Percentiles rank a stretch among this genome's conserved stretches.
phyloP scores from a whole-genome alignment of 169 alveolate genomes.

The Plasmodium yoelii region DNA sequence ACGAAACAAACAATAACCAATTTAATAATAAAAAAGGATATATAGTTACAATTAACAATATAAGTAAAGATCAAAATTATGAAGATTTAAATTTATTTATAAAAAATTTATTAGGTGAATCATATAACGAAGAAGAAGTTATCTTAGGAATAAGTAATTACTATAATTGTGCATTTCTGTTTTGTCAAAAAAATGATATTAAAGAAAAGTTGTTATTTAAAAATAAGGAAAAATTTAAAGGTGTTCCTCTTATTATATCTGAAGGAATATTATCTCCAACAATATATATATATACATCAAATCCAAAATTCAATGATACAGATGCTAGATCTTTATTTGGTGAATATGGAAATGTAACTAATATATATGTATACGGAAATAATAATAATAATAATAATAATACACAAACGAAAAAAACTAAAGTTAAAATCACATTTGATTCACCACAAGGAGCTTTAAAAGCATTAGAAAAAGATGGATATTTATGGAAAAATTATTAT shows the following conservation, averaged over 20 bases:
- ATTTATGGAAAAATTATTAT: slow-evolving; percentile 9
- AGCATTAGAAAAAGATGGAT: slow-evolving; percentile 49
- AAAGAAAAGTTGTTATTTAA: slow-evolving; percentile 13
- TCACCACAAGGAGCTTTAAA: slow-evolving; percentile 16
- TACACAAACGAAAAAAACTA: not conserved
- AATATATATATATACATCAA: not conserved
- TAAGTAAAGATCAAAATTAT: slow-evolving; percentile 23
- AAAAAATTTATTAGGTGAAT: slow-evolving; percentile 10
- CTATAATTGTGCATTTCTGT: slow-evolving; percentile 34
- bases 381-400: not conserved
- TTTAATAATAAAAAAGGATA: not conserved
- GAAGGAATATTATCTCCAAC: not conserved
- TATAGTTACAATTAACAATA: slow-evolving; percentile 23
- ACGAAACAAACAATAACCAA: not conserved
- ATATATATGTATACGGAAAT: not conserved
- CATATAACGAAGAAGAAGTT: slow-evolving; percentile 14
- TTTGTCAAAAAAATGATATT: slow-evolving; percentile 9
- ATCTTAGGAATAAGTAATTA: not conserved
- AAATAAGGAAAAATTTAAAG: slow-evolving; percentile 26
- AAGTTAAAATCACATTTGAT: slow-evolving; percentile 18
- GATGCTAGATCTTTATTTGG: slow-evolving; percentile 11
- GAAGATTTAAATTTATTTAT: slow-evolving; percentile 22
- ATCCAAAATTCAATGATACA: slow-evolving; percentile 4
- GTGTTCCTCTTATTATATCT: slow-evolving; percentile 13
- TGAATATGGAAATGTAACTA: slow-evolving; percentile 20